A percentile compares a stretch with the other conserved stretches of the same genome.
These are phyloP conservation scores for Pascua sp. DNA, from an alignment of 1,284 basidiomycete genomes.

Conservation along the genomic window DNA sequence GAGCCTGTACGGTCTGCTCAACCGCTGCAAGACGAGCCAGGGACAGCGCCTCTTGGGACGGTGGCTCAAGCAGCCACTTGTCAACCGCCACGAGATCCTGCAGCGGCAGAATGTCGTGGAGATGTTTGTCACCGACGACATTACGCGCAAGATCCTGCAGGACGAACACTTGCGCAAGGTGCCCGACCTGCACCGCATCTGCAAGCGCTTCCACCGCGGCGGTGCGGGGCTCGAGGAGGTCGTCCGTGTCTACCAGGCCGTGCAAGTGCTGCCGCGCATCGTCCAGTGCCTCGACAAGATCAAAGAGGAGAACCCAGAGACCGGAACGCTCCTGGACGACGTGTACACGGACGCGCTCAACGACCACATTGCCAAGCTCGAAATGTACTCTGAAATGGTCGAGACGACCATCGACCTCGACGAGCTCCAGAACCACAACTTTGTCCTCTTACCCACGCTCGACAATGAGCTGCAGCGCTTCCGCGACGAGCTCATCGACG, in stretches of 20 bases:
- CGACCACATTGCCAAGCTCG: slow-evolving; percentile 61
- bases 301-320: slow-evolving; percentile 38
- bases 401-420: slow-evolving; percentile 91
- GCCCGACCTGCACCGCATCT: slow-evolving; percentile 91
- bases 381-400: slow-evolving; percentile 87
- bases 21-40: slow-evolving; percentile 95
- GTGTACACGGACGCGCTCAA: slow-evolving; percentile 62
- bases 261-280: slow-evolving; percentile 71
- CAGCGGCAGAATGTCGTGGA: slow-evolving; percentile 85
- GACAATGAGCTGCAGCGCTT: slow-evolving; percentile 65
- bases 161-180: slow-evolving; percentile 83
- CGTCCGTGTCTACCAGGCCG: slow-evolving; percentile 90
- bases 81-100: slow-evolving; percentile 87
- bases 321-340: slow-evolving; percentile 62
- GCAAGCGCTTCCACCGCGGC: slow-evolving; percentile 85
- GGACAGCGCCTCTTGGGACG: slow-evolving; percentile 84
- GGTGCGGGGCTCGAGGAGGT: slow-evolving; percentile 89
- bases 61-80: slow-evolving; percentile 95
- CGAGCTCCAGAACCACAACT: slow-evolving; percentile 77
- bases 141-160: slow-evolving; percentile 59
- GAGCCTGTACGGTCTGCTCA: slow-evolving; percentile 82
- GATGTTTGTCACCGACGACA: slow-evolving; percentile 74
- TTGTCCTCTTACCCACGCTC: slow-evolving; percentile 74
- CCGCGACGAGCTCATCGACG: slow-evolving; percentile 63
- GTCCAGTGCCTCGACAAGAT: slow-evolving; percentile 59